Evolutionary conservation across 2,329 filamentous ascomycete species (phyloP).

Genomic region (Alternaria panax): DNA sequence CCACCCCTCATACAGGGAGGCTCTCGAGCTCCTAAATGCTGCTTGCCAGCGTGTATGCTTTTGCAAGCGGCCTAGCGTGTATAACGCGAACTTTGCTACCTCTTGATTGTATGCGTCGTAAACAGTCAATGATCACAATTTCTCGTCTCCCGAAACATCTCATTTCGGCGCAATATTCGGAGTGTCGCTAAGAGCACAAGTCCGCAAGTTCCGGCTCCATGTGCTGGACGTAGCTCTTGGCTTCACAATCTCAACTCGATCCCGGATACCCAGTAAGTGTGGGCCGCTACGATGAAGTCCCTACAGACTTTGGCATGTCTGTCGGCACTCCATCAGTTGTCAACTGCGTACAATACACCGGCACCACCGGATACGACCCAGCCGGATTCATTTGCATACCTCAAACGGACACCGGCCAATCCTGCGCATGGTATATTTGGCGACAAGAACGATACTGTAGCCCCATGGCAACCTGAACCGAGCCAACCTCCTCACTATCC

Average conservation of each 20-base stretch:
- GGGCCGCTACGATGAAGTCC: background rate
- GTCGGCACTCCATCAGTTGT: background rate
- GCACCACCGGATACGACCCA: background rate
- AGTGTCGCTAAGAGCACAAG: background rate
- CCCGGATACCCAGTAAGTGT: background rate
- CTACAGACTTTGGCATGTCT: background rate
- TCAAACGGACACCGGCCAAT: background rate
- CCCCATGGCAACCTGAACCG: background rate
- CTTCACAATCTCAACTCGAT: background rate
- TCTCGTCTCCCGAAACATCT: background rate
- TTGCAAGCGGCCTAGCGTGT: background rate
- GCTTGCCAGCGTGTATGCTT: background rate
- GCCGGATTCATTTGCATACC: background rate
- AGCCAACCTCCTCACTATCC: background rate
- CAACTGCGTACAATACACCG: background rate
- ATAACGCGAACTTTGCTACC: background rate
- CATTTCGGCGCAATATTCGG: background rate
- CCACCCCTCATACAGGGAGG: no score
- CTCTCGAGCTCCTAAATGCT: background rate
- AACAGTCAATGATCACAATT: background rate
- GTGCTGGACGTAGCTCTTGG: background rate
- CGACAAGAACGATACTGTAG: background rate
- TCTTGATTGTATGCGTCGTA: background rate
- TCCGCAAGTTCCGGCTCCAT: background rate
- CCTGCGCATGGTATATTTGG: background rate